Percentiles rank a stretch among this genome's conserved stretches.
Evolutionary conservation across 2,329 filamentous ascomycete genomes (phyloP).

Genomic region (Aureobasidium sp.): DNA sequence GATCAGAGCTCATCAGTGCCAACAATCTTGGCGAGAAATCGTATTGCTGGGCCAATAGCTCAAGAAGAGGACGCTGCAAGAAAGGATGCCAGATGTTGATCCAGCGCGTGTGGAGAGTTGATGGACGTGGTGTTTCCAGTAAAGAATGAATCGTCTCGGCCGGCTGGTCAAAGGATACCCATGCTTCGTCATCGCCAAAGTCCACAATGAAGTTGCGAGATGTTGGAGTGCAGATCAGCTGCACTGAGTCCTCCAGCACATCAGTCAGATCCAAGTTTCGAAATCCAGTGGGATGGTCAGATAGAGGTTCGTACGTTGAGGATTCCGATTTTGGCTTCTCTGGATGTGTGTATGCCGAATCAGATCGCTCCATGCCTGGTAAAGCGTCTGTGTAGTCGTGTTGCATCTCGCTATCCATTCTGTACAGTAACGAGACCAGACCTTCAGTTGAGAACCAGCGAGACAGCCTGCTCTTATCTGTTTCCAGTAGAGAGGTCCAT

Average conservation of each 20-base stretch:
- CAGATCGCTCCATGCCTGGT: constrained; percentile 6
- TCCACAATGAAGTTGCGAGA: constrained; percentile 59
- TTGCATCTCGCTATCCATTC: not conserved
- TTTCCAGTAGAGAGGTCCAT: not conserved
- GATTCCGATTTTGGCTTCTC: constrained; percentile 6
- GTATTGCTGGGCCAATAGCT: constrained; percentile 54
- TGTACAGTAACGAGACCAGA: not conserved
- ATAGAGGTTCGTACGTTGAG: constrained; percentile 1
- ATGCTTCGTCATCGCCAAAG: constrained; percentile 51
- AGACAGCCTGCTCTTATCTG: not conserved
- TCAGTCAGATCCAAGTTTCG: constrained; percentile 46
- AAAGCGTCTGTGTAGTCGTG: not conserved
- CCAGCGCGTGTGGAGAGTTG: constrained; percentile 56
- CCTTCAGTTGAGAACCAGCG: not conserved
- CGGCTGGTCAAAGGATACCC: constrained; percentile 49
- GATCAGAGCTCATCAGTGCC: constrained; percentile 56
- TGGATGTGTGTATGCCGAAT: not conserved
- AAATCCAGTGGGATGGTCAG: constrained; percentile 29
- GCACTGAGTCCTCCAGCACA: constrained; percentile 41
- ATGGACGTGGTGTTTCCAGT: constrained; percentile 36
- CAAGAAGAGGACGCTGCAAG: constrained; percentile 49
- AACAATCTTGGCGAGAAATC: constrained; percentile 61
- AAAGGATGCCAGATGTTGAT: constrained; percentile 69
- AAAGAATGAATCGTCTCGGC: constrained; percentile 36
- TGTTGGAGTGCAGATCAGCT: constrained; percentile 32